A percentile compares a stretch with the other conserved stretches of the same genome.
Conservation (phyloP, 139 green algal genomes). For the Pseudopediastrum boryanum region DNA sequence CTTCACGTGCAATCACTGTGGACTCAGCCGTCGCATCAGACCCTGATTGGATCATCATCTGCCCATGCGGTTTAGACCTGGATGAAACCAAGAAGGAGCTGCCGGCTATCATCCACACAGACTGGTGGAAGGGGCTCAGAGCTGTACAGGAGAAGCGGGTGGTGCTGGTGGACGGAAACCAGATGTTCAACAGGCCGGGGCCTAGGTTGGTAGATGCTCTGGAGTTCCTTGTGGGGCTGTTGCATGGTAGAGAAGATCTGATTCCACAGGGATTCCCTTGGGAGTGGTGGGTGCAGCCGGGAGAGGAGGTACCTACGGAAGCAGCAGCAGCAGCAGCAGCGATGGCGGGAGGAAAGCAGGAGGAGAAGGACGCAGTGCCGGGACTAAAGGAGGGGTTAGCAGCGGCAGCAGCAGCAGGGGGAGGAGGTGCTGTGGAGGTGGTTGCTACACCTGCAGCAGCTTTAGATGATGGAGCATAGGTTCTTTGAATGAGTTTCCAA, state of each 20-base stretch:
- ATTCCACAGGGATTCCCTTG: slow-evolving; percentile 26
- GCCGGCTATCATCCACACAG: slow-evolving; percentile 9
- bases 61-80: slow-evolving; percentile 79
- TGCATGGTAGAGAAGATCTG: slow-evolving; percentile 54
- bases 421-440: no score
- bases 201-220: slow-evolving; percentile 84
- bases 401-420: no score
- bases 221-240: slow-evolving; percentile 81
- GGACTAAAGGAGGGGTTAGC: no score
- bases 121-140: slow-evolving; percentile 61
- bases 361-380: no score
- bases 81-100: slow-evolving; percentile 43
- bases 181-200: slow-evolving; percentile 82
- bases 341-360: no score
- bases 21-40: slow-evolving; percentile 55
- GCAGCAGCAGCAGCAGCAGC: no score
- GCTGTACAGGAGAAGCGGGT: slow-evolving; percentile 75
- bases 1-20: slow-evolving; percentile 50
- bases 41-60: slow-evolving; percentile 83
- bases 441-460: no score
- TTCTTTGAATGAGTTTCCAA: no score
- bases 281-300: no score
- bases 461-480: no score
- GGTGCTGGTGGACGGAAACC: slow-evolving; percentile 85
- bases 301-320: no score